Evolutionary conservation across 805 yeast species (phyloP), one percentile per base, ranked within the genome.

Genomic region (Lachancea kluyveri): DNA sequence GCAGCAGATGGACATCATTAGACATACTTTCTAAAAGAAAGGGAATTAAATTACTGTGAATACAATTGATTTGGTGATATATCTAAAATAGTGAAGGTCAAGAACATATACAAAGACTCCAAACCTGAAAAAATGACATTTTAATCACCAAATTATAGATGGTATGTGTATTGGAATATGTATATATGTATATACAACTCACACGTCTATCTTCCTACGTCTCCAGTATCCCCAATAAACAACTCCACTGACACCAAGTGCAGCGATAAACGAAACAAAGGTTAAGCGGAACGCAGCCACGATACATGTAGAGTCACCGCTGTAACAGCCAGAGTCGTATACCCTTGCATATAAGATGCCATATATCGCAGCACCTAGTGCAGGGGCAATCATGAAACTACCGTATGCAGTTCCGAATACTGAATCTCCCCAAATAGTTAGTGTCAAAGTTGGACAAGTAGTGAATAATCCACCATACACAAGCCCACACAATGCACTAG

Each of bases 371-470:
- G 90, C 67, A 1, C 95, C 95, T 3, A 84, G 41, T 0, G 96
- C 95, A 3, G 96, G 95, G 0, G 94, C 92, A 21, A 83, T 68
- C 71, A 86, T 79, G 53, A 86, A 83, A 16, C 81, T 64, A 3
- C 96, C 96, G 85, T 95, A 90, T 2, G 90, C 82, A 2, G 95
- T 82, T 0, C 96, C 97, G 57, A 90, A 75, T 20, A 83, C 70
- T 25, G 82, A 87, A 14, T 82, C 70, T 0, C 96, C 96, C 87
- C 95, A 92, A 3, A 83, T 74, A 4, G 79, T 66, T 1, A 94
- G 79, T 10, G 87, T 74, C 9, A 87, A 67, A 0, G 95, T 81
- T 3, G 98, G 97, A 45, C 77, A 83, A 5, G 85, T 59, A 0
- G 97, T 87, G 62, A 85, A 90, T 4, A 84, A 52, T 0, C 88